Percentiles rank a stretch among this genome's conserved stretches.
These are phyloP conservation scores for Nicotiana undulata DNA, from an alignment of 257 asterid species.

Conservation along the genomic window DNA sequence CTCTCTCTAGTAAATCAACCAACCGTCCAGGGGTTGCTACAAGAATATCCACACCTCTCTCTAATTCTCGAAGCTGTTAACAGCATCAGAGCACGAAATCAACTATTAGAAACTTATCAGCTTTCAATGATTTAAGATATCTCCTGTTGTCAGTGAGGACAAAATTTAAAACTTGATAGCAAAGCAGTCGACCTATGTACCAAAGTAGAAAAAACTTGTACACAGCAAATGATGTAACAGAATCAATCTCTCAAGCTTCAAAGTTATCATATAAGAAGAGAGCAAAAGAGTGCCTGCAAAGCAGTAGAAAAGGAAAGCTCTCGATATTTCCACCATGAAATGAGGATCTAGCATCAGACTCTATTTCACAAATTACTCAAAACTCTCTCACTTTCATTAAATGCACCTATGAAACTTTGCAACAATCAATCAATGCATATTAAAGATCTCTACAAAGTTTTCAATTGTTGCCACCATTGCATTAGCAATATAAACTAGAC, in stretches of 20 bases:
- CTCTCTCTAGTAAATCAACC: conserved; percentile 94
- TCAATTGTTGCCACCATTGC: neutral
- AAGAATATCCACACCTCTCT: conserved; percentile 90
- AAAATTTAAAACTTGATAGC: neutral
- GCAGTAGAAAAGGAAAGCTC: neutral
- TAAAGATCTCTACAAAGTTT: neutral
- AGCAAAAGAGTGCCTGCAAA: neutral
- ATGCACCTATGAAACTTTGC: neutral
- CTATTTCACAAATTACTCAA: neutral
- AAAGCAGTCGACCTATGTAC: neutral
- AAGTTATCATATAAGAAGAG: neutral
- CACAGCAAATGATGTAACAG: neutral
- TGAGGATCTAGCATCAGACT: neutral
- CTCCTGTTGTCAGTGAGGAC: neutral
- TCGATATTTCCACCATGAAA: neutral
- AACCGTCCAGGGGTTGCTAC: conserved; percentile 95
- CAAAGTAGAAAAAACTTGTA: neutral
- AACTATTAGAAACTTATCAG: neutral
- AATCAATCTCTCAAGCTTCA: conserved; percentile 2
- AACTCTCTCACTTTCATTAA: neutral
- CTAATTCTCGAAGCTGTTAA: conserved; percentile 82
- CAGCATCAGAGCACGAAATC: neutral
- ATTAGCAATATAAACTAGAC: neutral
- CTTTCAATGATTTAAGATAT: neutral
- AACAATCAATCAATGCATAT: neutral